These are phyloP conservation scores for Carex arenaria DNA, from an alignment of 202 grass and related monocot genomes.

Conservation along the genomic window DNA sequence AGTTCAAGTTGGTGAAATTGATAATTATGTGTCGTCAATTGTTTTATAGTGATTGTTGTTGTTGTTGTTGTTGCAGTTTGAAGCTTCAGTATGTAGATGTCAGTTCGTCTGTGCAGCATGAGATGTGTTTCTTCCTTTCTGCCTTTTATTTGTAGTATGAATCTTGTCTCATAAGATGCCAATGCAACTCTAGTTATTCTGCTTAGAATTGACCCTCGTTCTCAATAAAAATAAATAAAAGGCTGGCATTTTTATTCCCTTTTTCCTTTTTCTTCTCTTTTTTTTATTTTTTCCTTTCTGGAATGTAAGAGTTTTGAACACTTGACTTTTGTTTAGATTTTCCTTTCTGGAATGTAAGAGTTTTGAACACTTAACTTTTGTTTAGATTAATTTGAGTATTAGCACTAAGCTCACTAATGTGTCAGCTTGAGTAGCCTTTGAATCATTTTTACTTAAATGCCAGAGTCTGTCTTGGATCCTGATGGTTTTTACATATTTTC, in stretches of 20 bases:
- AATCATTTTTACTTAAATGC: not conserved
- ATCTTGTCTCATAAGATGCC: not conserved
- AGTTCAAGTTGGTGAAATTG: not conserved
- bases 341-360: not conserved
- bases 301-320: not conserved
- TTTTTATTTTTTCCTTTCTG: not conserved
- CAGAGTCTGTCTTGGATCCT: not conserved
- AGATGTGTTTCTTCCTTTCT: not conserved
- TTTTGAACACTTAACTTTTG: not conserved
- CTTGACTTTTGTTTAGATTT: not conserved
- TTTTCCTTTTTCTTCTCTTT: not conserved
- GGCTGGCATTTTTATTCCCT: not conserved
- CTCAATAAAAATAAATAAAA: slow-evolving; percentile 1
- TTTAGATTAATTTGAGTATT: not conserved
- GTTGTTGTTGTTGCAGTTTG: slow-evolving; percentile 8
- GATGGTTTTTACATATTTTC: not conserved
- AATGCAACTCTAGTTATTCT: not conserved
- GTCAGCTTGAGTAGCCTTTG: not conserved
- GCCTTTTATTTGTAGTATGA: not conserved
- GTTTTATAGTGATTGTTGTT: slow-evolving; percentile 6
- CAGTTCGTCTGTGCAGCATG: not conserved
- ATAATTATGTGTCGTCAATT: not conserved
- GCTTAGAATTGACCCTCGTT: not conserved
- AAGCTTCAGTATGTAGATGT: not conserved
- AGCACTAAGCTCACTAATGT: not conserved